Conservation (phyloP, 2,329 filamentous ascomycete genomes). For the Clarireedia paspali region DNA sequence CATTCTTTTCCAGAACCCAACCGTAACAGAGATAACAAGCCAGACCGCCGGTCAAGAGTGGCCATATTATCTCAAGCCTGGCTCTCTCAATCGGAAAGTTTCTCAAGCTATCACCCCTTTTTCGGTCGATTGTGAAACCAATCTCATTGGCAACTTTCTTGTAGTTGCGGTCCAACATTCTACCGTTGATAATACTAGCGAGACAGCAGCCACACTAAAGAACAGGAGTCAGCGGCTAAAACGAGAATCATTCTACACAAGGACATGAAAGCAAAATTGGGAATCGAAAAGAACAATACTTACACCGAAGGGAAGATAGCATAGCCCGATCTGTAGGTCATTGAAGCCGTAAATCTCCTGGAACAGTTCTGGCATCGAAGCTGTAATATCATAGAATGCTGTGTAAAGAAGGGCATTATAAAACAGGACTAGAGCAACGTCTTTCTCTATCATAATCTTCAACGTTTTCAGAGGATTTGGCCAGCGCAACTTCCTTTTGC, state of each 20-base stretch:
- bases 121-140: constrained; percentile 52
- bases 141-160: constrained; percentile 54
- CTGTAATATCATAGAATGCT: constrained; percentile 44
- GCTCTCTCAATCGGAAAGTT: constrained; percentile 32
- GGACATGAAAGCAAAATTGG: too few species aligned
- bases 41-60: constrained; percentile 47
- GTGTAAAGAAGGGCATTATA: constrained; percentile 49
- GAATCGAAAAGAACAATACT: too few species aligned
- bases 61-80: constrained; percentile 46
- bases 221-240: too few species aligned
- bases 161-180: constrained; percentile 59
- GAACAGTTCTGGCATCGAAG: constrained; percentile 43
- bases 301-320: constrained; percentile 37
- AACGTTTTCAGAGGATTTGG: constrained; percentile 52
- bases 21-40: constrained; percentile 47
- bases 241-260: too few species aligned
- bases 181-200: constrained; percentile 48
- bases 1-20: constrained; percentile 46
- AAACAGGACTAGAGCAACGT: constrained; percentile 45
- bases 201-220: constrained; percentile 35
- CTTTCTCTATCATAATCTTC: constrained; percentile 47
- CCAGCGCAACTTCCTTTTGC: constrained; percentile 38
- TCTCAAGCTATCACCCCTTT: constrained; percentile 35
- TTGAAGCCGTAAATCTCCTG: constrained; percentile 28
- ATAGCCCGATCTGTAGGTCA: constrained; percentile 28